Percentiles rank a stretch among this genome's conserved stretches.
These are phyloP conservation scores for Colletotrichum karsti DNA, from an alignment of 2,329 filamentous ascomycete genomes.

Conservation along the genomic window DNA sequence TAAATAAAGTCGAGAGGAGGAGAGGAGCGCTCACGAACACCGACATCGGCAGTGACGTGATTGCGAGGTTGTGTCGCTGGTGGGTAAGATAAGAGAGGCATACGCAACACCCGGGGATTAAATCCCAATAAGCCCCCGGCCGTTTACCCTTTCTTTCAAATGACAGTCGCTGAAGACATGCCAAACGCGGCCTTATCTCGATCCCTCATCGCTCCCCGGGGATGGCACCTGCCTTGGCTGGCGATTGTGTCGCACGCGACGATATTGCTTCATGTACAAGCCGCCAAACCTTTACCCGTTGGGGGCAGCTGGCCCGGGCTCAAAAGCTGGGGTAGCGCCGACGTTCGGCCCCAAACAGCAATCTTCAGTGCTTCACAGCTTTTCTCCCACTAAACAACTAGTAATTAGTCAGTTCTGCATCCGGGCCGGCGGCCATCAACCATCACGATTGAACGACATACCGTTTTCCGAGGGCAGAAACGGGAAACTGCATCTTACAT, in stretches of 20 bases:
- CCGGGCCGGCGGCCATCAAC: not conserved
- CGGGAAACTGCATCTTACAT: not conserved
- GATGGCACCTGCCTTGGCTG: not conserved
- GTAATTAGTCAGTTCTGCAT: not conserved
- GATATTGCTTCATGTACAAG: not conserved
- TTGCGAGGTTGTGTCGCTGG: slow-evolving; percentile 22
- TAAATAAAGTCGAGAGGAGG: not conserved
- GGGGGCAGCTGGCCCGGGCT: slow-evolving; percentile 6
- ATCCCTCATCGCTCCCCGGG: not conserved
- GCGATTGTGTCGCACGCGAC: not conserved
- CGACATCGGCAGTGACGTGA: slow-evolving; percentile 29
- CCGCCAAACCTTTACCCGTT: slow-evolving; percentile 2
- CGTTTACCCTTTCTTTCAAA: not conserved
- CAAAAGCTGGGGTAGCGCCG: slow-evolving; percentile 5
- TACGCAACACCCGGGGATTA: slow-evolving; percentile 20
- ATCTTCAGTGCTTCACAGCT: not conserved
- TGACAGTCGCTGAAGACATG: not conserved
- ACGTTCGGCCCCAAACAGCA: slow-evolving; percentile 7
- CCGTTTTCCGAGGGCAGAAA: not conserved
- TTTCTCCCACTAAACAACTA: not conserved
- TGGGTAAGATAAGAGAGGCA: slow-evolving; percentile 21
- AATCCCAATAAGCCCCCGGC: not conserved
- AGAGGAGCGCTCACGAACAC: not conserved
- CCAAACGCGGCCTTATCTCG: slow-evolving; percentile 13
- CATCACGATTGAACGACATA: not conserved